Evolutionary conservation across 805 yeast species (phyloP).

Genomic region (Lachancea quebecensis): DNA sequence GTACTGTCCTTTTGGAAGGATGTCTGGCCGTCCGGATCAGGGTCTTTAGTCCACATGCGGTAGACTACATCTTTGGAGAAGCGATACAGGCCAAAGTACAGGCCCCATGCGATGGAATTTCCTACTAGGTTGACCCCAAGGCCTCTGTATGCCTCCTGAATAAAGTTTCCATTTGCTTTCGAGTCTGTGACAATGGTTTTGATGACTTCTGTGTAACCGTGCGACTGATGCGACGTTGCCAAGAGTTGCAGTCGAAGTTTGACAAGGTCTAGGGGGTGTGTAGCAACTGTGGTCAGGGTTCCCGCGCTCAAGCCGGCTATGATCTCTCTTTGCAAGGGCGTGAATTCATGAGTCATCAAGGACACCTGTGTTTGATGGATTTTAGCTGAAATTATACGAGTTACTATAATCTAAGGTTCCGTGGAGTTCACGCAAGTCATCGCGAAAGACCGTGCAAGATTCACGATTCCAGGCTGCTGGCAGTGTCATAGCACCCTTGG

Average conservation of each 20-base stretch:
- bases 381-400: no score
- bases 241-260: conserved; percentile 76
- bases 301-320: conserved; percentile 80
- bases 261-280: conserved; percentile 86
- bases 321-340: conserved; percentile 42
- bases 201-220: conserved; percentile 24
- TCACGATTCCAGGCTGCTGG: background rate
- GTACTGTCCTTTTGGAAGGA: conserved; percentile 25
- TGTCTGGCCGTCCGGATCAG: background rate
- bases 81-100: conserved; percentile 75
- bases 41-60: conserved; percentile 13
- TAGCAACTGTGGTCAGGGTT: conserved; percentile 62
- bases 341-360: conserved; percentile 5
- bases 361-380: no score
- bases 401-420: no score
- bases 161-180: conserved; percentile 7
- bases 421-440: no score
- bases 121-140: conserved; percentile 75
- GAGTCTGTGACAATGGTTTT: conserved; percentile 17
- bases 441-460: no score
- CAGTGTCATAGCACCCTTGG: background rate
- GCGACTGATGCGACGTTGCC: conserved; percentile 23
- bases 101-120: conserved; percentile 81
- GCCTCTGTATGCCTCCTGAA: conserved; percentile 57
- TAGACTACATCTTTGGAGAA: conserved; percentile 41